Percentiles rank a stretch among this genome's conserved stretches.
Evolutionary conservation across 768 basidiomycete species (phyloP).

Genomic region (Russula emetica): DNA sequence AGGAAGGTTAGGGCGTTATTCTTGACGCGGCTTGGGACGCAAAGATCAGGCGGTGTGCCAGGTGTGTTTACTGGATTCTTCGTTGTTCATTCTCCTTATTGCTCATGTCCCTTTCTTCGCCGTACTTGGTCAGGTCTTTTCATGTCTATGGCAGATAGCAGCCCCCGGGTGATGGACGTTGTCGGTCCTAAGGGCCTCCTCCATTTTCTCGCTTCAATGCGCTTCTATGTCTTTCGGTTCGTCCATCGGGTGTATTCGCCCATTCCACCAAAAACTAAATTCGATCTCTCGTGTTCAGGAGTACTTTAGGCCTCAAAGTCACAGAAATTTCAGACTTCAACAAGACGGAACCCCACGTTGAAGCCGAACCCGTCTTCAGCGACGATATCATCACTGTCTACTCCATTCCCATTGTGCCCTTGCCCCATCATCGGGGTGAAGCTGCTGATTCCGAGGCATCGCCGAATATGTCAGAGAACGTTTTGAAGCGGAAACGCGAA

Average conservation of each 20-base stretch:
- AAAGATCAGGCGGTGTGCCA: conserved; percentile 65
- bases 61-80: conserved; percentile 44
- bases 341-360: conserved; percentile 29
- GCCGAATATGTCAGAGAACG: conserved; percentile 18
- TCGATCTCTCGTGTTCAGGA: conserved; percentile 36
- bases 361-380: conserved; percentile 46
- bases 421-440: background rate
- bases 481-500: conserved; percentile 34
- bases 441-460: background rate
- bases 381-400: conserved; percentile 66
- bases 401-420: conserved; percentile 45
- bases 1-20: conserved; percentile 68
- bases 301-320: conserved; percentile 46
- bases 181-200: conserved; percentile 70
- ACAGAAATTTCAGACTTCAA: conserved; percentile 40
- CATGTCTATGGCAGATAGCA: conserved; percentile 76
- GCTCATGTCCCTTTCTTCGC: background rate
- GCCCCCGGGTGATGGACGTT: conserved; percentile 52
- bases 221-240: conserved; percentile 65
- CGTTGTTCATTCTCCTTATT: background rate
- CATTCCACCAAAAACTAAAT: background rate
- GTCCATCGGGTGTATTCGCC: conserved; percentile 22
- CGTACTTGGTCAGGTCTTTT: conserved; percentile 50
- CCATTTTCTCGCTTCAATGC: conserved; percentile 67
- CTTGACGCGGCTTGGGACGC: conserved; percentile 58